Conservation (phyloP, 2,329 filamentous ascomycete species). For the Fusarium buharicum region DNA sequence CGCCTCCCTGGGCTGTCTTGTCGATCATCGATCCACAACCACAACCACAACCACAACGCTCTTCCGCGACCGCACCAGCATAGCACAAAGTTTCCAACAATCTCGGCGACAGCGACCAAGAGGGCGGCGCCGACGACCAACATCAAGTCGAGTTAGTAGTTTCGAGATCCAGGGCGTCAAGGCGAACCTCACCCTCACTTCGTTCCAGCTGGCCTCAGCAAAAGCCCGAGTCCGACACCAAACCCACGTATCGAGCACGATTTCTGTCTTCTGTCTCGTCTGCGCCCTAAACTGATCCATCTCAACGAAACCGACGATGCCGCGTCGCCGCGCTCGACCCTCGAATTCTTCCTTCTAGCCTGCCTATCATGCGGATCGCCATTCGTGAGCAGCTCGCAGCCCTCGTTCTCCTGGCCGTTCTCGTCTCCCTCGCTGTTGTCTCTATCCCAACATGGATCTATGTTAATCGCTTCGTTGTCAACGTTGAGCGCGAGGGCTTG, state of each 20-base stretch:
- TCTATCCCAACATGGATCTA: constrained; percentile 78
- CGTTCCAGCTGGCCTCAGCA: neutral
- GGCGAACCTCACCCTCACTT: constrained; percentile 7
- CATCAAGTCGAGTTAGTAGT: constrained; percentile 8
- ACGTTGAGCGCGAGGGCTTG: constrained; percentile 69
- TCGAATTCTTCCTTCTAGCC: constrained; percentile 38
- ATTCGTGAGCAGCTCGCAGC: constrained; percentile 88
- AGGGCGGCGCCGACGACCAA: constrained; percentile 1
- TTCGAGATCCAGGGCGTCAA: constrained; percentile 4
- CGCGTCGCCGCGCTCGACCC: constrained; percentile 39
- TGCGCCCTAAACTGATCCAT: constrained; percentile 13
- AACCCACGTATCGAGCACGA: constrained; percentile 10
- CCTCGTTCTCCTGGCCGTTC: constrained; percentile 79
- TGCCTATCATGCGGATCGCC: constrained; percentile 76
- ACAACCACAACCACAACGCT: constrained; percentile 21
- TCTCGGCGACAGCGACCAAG: constrained; percentile 17
- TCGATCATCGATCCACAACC: constrained; percentile 40
- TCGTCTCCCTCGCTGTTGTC: constrained; percentile 80
- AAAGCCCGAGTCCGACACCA: constrained; percentile 1
- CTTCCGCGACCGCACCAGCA: constrained; percentile 13
- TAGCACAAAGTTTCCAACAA: neutral
- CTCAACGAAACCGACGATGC: constrained; percentile 42
- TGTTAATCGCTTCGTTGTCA: constrained; percentile 64
- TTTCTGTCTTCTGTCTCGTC: constrained; percentile 6
- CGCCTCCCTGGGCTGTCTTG: constrained; percentile 38